Conservation (phyloP, 2,329 filamentous ascomycete species). For the Gremmenia infestans region DNA sequence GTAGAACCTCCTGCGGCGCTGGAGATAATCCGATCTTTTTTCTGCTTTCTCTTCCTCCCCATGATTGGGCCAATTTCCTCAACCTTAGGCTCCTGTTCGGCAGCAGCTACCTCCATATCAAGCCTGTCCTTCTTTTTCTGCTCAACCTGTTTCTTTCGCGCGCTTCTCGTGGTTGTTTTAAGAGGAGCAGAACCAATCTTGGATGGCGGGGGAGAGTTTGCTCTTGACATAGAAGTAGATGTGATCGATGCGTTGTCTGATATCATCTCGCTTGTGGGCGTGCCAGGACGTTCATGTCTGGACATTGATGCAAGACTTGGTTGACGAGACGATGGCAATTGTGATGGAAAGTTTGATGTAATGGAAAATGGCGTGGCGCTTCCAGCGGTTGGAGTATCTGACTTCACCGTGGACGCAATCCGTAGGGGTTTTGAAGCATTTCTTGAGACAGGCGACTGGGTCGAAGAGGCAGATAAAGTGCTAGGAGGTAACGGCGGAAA, state of each 20-base stretch:
- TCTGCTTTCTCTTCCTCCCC: slow-evolving; percentile 80
- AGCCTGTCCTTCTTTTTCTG: slow-evolving; percentile 57
- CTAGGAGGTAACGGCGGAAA: slow-evolving; percentile 49
- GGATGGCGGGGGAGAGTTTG: slow-evolving; percentile 63
- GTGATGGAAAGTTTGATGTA: slow-evolving; percentile 34
- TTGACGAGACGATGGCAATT: slow-evolving; percentile 43
- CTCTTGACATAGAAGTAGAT: slow-evolving; percentile 66
- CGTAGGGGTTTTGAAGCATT: slow-evolving; percentile 60
- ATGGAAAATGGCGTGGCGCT: slow-evolving; percentile 29
- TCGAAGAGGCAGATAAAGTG: slow-evolving; percentile 42
- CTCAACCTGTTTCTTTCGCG: slow-evolving; percentile 71
- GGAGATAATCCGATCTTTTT: slow-evolving; percentile 58
- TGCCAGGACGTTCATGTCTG: slow-evolving; percentile 55
- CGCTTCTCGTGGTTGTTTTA: slow-evolving; percentile 68
- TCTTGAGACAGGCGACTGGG: slow-evolving; percentile 48
- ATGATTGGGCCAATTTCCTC: slow-evolving; percentile 63
- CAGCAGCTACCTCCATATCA: slow-evolving; percentile 46
- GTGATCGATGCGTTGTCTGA: slow-evolving; percentile 74
- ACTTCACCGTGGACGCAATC: slow-evolving; percentile 62
- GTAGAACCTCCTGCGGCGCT: slow-evolving; percentile 25
- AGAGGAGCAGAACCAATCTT: slow-evolving; percentile 66
- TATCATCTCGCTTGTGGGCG: slow-evolving; percentile 66
- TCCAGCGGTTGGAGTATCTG: slow-evolving; percentile 45
- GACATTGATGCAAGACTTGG: slow-evolving; percentile 44
- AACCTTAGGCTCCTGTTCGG: slow-evolving; percentile 24